These are phyloP conservation scores for Ramichloridium luteum DNA, from an alignment of 2,329 filamentous ascomycete species.

Conservation along the genomic window DNA sequence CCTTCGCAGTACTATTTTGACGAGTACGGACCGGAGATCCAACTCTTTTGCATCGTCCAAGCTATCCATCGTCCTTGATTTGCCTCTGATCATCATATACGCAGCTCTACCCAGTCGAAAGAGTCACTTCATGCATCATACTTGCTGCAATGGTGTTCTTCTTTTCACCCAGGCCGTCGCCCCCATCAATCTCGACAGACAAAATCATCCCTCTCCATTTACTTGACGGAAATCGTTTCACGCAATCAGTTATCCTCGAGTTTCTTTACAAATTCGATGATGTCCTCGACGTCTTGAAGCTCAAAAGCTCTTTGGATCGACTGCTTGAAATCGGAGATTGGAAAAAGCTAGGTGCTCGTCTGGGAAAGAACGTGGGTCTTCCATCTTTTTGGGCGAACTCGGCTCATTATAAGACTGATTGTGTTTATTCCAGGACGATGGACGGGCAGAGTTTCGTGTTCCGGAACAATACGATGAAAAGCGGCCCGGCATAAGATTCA, in stretches of 20 bases:
- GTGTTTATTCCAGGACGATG: too few relatives aligned
- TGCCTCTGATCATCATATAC: too few relatives aligned
- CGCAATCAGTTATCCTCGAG: background rate
- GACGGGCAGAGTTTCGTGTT: constrained; percentile 10
- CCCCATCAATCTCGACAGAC: background rate
- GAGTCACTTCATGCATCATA: too few relatives aligned
- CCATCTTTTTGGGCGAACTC: too few relatives aligned
- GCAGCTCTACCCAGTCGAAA: too few relatives aligned
- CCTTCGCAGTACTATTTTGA: too few relatives aligned
- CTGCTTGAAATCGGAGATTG: constrained; percentile 7
- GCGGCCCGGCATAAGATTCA: constrained; percentile 8
- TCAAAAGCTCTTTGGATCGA: constrained; percentile 7
- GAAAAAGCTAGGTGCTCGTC: background rate
- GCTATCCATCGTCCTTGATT: too few relatives aligned
- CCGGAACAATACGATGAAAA: constrained; percentile 7
- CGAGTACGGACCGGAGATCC: too few relatives aligned
- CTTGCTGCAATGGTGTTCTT: background rate
- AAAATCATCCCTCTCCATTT: background rate
- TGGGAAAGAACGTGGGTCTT: background rate
- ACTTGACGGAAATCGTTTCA: background rate
- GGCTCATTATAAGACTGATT: constrained; percentile 6
- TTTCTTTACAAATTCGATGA: constrained; percentile 11
- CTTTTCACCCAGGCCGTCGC: background rate
- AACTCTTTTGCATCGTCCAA: too few relatives aligned
- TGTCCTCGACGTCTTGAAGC: constrained; percentile 8